Percentiles rank a stretch among this genome's conserved stretches.
phyloP scores from a whole-genome alignment of 768 basidiomycete genomes.

The Auricularia heimuer region DNA sequence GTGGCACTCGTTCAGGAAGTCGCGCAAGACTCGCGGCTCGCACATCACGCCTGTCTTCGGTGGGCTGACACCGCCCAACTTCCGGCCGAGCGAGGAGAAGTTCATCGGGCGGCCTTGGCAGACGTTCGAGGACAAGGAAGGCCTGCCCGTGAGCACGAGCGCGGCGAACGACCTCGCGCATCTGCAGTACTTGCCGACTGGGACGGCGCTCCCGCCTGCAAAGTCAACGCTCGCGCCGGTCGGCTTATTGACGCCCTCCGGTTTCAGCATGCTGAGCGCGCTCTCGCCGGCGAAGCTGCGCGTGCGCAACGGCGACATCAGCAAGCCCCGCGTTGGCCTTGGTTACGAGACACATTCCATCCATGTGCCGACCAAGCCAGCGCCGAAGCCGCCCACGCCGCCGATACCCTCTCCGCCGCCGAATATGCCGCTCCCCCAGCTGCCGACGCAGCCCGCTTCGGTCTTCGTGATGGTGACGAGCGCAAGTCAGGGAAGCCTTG shows the following conservation, averaged over 20 bases:
- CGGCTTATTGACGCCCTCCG: background rate
- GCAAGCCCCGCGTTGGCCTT: background rate
- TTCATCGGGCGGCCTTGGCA: background rate
- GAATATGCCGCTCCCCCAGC: background rate
- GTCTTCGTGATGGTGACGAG: background rate
- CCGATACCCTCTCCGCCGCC: background rate
- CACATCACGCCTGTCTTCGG: background rate
- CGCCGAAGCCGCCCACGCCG: background rate
- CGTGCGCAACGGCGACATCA: background rate
- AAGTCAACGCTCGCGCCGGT: background rate
- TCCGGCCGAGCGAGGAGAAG: background rate
- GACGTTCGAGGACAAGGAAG: background rate
- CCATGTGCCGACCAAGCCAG: background rate
- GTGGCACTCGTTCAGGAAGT: background rate
- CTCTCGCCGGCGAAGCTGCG: background rate
- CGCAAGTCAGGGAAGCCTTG: background rate
- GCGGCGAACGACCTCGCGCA: background rate
- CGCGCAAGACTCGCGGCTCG: background rate
- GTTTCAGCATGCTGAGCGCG: background rate
- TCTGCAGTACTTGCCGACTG: background rate
- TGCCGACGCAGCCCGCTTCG: background rate
- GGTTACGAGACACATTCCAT: background rate
- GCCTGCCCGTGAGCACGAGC: background rate
- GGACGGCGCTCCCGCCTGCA: background rate
- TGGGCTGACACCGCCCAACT: background rate